Evolutionary conservation across 805 yeast species (phyloP).

Genomic region (Myxozyma melibiosi): DNA sequence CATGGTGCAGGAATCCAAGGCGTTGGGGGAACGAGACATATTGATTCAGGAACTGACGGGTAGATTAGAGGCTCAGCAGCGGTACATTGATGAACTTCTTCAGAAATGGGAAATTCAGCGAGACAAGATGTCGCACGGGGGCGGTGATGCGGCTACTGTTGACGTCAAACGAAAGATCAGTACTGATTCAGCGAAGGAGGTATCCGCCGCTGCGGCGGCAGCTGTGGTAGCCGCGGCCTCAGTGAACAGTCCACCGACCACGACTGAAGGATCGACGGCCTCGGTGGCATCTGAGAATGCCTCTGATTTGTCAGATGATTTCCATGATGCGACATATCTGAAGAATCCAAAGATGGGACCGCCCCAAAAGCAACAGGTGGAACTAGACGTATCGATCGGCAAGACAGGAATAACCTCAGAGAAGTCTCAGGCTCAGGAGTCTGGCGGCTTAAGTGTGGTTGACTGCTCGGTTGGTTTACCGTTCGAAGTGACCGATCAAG

Average conservation of each 20-base stretch:
- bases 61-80: conserved; percentile 5
- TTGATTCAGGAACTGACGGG: background rate
- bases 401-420: no score
- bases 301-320: conserved; percentile 2
- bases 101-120: conserved; percentile 2
- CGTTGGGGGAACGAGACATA: conserved; percentile 1
- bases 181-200: background rate
- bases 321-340: background rate
- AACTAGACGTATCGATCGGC: no score
- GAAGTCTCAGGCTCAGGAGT: no score
- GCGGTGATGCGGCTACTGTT: background rate
- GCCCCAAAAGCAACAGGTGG: no score
- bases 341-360: no score
- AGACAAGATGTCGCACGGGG: background rate
- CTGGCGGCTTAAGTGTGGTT: no score
- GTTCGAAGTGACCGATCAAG: background rate
- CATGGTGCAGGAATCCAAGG: conserved; percentile 2
- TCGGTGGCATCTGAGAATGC: conserved; percentile 4
- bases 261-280: conserved; percentile 10
- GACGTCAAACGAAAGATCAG: background rate
- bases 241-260: conserved; percentile 22
- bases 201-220: background rate
- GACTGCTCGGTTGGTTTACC: background rate
- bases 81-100: conserved; percentile 1
- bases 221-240: conserved; percentile 10